These are phyloP conservation scores for Acer yangbiense DNA, from an alignment of 345 rosid species.

Conservation along the genomic window DNA sequence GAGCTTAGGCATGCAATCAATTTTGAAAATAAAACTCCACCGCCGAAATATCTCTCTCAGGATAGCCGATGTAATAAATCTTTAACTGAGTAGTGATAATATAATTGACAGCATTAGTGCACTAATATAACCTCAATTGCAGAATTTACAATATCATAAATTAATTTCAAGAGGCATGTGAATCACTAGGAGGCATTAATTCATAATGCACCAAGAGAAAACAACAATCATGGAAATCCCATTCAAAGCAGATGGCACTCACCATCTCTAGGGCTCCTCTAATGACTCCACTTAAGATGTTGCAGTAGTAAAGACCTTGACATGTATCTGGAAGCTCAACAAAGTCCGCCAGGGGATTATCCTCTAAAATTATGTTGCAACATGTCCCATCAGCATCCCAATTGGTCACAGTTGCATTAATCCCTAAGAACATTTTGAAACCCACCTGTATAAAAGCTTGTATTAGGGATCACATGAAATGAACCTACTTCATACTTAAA, in stretches of 20 bases:
- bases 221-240: not conserved
- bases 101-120: not conserved
- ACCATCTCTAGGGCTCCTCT: constrained; percentile 97
- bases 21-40: not conserved
- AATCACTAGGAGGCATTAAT: not conserved
- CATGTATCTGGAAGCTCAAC: constrained; percentile 96
- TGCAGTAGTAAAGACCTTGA: constrained; percentile 92
- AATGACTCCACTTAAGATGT: constrained; percentile 83
- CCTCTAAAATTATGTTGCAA: constrained; percentile 82
- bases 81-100: not conserved
- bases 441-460: constrained; percentile 57
- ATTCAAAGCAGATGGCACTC: constrained; percentile 17
- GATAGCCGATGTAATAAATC: not conserved
- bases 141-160: not conserved
- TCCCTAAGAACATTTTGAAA: constrained; percentile 94
- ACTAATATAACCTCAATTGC: not conserved
- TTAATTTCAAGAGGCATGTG: not conserved
- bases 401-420: constrained; percentile 76
- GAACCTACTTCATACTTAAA: not conserved
- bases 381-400: constrained; percentile 90
- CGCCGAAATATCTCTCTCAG: not conserved
- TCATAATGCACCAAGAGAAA: not conserved
- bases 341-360: constrained; percentile 90
- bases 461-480: constrained; percentile 7
- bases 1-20: not conserved